A percentile compares a stretch with the other conserved stretches of the same genome.
Conservation (phyloP, 1,284 basidiomycete genomes). For the Trametes hirsuta region DNA sequence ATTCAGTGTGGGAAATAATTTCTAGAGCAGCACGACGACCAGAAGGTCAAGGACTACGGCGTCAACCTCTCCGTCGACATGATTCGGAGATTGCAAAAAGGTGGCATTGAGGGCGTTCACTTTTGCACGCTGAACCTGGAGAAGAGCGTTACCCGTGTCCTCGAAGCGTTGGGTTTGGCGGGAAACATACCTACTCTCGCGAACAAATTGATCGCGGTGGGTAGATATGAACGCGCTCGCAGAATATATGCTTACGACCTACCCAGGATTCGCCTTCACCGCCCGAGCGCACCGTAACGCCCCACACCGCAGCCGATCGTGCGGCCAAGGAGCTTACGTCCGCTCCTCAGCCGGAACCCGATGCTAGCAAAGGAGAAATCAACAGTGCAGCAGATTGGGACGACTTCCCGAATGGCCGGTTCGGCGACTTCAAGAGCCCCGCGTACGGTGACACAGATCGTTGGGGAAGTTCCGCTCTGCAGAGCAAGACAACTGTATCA, state of each 20-base stretch:
- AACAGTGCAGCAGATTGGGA: conserved; percentile 89
- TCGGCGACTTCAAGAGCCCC: conserved; percentile 96
- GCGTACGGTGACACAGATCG: conserved; percentile 86
- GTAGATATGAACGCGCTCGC: background rate
- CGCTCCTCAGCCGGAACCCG: conserved; percentile 43
- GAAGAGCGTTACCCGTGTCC: conserved; percentile 89
- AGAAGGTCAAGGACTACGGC: conserved; percentile 90
- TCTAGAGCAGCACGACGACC: conserved; percentile 77
- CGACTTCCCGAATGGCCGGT: conserved; percentile 99
- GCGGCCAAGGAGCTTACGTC: conserved; percentile 54
- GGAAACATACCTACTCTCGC: conserved; percentile 42
- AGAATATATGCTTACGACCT: background rate
- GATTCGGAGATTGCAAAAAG: conserved; percentile 59
- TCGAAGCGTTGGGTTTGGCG: conserved; percentile 81
- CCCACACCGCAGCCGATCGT: conserved; percentile 59
- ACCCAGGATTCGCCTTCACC: conserved; percentile 28
- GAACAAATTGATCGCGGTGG: conserved; percentile 74
- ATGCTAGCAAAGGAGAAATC: conserved; percentile 72
- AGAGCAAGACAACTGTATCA: conserved; percentile 25
- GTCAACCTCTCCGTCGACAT: conserved; percentile 79
- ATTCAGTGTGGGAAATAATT: background rate
- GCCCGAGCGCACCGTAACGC: conserved; percentile 56
- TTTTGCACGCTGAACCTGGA: conserved; percentile 98
- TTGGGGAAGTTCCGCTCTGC: conserved; percentile 67
- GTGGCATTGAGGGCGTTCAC: conserved; percentile 83